phyloP scores from a whole-genome alignment of 345 rosid genomes.

The Aegle marmelos region DNA sequence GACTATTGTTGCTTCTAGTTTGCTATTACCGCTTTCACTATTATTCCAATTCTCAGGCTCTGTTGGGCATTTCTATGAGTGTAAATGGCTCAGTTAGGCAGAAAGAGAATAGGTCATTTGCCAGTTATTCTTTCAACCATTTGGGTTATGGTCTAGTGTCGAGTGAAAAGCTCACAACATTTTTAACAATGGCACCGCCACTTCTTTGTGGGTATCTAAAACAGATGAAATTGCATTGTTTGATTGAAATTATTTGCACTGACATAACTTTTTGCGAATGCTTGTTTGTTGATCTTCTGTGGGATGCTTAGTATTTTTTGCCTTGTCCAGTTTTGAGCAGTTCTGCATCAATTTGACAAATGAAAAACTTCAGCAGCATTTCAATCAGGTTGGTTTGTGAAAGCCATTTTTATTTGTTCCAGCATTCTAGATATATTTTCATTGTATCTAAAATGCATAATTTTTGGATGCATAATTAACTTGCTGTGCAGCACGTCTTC shows the following conservation, averaged over 20 bases:
- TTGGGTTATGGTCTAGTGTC: background rate
- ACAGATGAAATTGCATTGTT: conserved; percentile 4
- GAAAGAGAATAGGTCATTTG: background rate
- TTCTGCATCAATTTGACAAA: conserved; percentile 98
- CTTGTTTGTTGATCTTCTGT: conserved; percentile 15
- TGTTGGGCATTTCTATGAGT: background rate
- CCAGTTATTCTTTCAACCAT: background rate
- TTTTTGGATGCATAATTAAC: conserved; percentile 21
- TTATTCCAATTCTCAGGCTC: background rate
- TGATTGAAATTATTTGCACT: background rate
- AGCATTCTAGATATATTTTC: conserved; percentile 19
- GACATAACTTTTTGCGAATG: conserved; percentile 7
- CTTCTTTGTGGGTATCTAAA: conserved; percentile 6
- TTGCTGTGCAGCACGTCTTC: conserved; percentile 80
- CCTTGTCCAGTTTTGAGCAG: conserved; percentile 90
- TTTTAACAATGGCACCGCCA: background rate
- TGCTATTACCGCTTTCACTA: background rate
- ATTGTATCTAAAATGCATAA: conserved; percentile 5
- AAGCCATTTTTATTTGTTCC: conserved; percentile 9
- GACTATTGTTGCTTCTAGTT: background rate
- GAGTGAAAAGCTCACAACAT: background rate
- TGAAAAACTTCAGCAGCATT: conserved; percentile 99
- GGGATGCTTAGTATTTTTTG: conserved; percentile 20
- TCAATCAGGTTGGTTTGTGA: conserved; percentile 80
- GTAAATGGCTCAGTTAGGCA: background rate